Conservation (phyloP, 371 early-diverging fungal species). For the Mortierella sp. region DNA sequence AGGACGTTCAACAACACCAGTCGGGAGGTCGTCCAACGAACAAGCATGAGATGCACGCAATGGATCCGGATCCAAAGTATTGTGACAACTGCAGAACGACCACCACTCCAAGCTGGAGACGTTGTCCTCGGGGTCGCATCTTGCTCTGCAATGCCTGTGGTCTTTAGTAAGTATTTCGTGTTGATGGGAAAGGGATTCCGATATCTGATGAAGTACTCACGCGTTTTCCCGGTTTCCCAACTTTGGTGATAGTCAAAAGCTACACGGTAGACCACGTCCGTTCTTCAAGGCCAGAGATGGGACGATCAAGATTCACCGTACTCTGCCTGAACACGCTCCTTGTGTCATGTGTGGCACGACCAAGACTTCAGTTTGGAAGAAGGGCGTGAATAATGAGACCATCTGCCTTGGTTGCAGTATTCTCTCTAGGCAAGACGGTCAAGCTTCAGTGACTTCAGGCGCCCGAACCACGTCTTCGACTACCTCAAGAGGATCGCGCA, state of each 20-base stretch:
- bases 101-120: conserved; percentile 44
- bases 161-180: conserved; percentile 23
- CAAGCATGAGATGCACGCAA: conserved; percentile 27
- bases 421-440: conserved; percentile 3
- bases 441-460: too few species aligned
- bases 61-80: conserved; percentile 46
- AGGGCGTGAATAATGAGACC: conserved; percentile 2
- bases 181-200: not conserved
- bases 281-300: conserved; percentile 45
- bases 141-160: conserved; percentile 51
- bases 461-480: too few species aligned
- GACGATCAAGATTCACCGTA: conserved; percentile 45
- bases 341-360: conserved; percentile 24
- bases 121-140: conserved; percentile 45
- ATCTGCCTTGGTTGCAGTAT: conserved; percentile 28
- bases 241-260: conserved; percentile 27
- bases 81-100: conserved; percentile 43
- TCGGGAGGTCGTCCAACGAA: not conserved
- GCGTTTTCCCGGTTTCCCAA: not conserved
- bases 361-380: conserved; percentile 31
- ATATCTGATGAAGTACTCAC: too few species aligned
- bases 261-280: conserved; percentile 38
- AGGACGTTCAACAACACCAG: not conserved
- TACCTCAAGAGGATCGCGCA: not conserved
- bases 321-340: conserved; percentile 24